Conservation (phyloP, 2,329 filamentous ascomycete species). For the Thelonectria olida region DNA sequence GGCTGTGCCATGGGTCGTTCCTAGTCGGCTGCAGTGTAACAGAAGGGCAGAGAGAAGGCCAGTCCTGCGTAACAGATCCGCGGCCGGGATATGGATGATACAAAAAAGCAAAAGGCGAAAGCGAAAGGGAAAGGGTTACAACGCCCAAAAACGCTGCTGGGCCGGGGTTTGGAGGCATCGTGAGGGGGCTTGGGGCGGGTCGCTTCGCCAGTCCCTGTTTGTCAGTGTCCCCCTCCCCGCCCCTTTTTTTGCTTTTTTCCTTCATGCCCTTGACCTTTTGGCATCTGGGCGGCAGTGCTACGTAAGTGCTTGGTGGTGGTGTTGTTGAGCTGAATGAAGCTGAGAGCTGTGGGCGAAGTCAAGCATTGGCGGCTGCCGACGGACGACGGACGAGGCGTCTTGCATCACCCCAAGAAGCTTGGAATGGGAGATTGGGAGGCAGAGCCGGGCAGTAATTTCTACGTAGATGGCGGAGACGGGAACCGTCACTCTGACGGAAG, state of each 20-base stretch:
- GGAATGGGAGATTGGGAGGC: too few species aligned
- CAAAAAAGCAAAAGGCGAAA: conserved; percentile 16
- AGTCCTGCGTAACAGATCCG: conserved; percentile 33
- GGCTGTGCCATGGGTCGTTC: not conserved
- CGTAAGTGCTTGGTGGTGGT: too few species aligned
- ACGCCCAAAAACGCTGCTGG: not conserved
- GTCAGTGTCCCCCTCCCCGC: not conserved
- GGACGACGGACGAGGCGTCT: too few species aligned
- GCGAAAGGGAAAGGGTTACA: conserved; percentile 6
- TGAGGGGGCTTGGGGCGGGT: not conserved
- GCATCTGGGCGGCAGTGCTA: too few species aligned
- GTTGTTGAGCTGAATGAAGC: too few species aligned
- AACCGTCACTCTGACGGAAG: too few species aligned
- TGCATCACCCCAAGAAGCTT: too few species aligned
- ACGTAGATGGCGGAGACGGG: too few species aligned
- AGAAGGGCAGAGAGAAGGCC: conserved; percentile 20
- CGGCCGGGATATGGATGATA: conserved; percentile 32
- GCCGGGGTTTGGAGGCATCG: not conserved
- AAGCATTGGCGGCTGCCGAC: too few species aligned
- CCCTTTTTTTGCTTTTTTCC: conserved; percentile 1
- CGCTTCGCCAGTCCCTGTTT: not conserved
- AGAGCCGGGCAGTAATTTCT: too few species aligned
- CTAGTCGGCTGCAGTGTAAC: conserved; percentile 32
- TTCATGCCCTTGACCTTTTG: not conserved
- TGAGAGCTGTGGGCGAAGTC: too few species aligned